Base-by-base conservation (phyloP, 2,329 filamentous ascomycete species). In the Sporothrix brasiliensis region DNA sequence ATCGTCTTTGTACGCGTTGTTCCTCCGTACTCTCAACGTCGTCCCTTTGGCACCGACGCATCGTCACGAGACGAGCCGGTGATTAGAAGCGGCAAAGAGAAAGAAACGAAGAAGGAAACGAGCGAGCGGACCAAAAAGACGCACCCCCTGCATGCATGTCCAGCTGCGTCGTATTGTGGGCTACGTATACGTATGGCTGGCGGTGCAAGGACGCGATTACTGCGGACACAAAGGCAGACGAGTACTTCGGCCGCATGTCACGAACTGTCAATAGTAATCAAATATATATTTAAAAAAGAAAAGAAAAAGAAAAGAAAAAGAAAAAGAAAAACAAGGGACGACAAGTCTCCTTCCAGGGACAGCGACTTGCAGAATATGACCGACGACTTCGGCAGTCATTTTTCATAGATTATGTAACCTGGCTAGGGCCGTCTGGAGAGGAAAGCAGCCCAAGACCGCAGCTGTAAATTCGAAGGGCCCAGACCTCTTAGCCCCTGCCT, bases 111-210 rank as follows among this genome's bases (percentile, higher is more conserved):
- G 14, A 24, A 41, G 21, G 24, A 41, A 24, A 49, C 39, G 39
- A 39, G 19, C 58, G 44, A 39, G n/a, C 16, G 24, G 39, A 24
- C 14, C 39, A n/a, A 61, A 16, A 24, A 44, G 34, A 27, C 41
- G 21, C n/a, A 16, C n/a, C 58, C 58, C 39, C 56, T 61, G 58
- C 39, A 47, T 60, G 58, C 58, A 34, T 61, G 39, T 61, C 58
- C 39, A 34, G 39, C 39, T 44, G 24, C 39, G 58, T 61, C 58
- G 58, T 61, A 61, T 47, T 61, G 24, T 44, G 30, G 50, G n/a
- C 39, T 44, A 9, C 13, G 39, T 67, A 21, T 39, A 39, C 47
- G 47, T 52, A 50, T 47, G 61, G 61, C 50, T 50, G n/a, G 44
- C 47, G 30, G 49, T n/a, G 61, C 27, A 39, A 66, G 39, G 58